phyloP scores from a whole-genome alignment of 2,329 filamentous ascomycete genomes.

The Pseudonectria foliicola region DNA sequence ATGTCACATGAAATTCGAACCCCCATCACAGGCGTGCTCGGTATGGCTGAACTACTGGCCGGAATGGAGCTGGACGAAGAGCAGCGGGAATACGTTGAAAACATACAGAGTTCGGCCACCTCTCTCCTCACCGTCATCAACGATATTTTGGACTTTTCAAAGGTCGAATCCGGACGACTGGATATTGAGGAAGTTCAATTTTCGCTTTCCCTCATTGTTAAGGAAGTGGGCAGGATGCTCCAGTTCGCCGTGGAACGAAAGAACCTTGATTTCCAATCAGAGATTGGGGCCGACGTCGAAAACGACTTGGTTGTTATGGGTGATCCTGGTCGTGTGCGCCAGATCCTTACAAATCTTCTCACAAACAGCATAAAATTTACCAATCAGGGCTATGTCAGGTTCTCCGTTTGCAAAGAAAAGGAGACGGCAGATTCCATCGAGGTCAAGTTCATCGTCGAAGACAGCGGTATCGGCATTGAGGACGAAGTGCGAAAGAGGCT shows the following conservation, averaged over 20 bases:
- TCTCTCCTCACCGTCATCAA: constrained; percentile 83
- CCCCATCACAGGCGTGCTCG: constrained; percentile 73
- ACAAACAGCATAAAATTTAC: constrained; percentile 75
- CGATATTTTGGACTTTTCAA: constrained; percentile 85
- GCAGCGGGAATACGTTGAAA: constrained; percentile 67
- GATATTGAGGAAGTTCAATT: constrained; percentile 79
- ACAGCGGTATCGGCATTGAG: constrained; percentile 76
- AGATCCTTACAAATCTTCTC: constrained; percentile 74
- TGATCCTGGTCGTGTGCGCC: constrained; percentile 74
- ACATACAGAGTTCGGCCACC: constrained; percentile 72
- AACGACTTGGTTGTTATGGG: constrained; percentile 73
- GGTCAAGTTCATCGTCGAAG: constrained; percentile 65
- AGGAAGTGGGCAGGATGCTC: constrained; percentile 81
- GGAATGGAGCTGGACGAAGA: constrained; percentile 63
- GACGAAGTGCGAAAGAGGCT: constrained; percentile 65
- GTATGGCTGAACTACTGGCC: constrained; percentile 68
- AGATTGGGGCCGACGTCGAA: constrained; percentile 56
- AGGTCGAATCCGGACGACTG: constrained; percentile 69
- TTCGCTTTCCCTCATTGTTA: constrained; percentile 63
- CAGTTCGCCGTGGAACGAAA: constrained; percentile 77
- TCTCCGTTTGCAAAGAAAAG: constrained; percentile 56
- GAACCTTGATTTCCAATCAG: constrained; percentile 62
- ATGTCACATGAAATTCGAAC: constrained; percentile 78
- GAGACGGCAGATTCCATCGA: constrained; percentile 59
- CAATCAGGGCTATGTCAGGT: constrained; percentile 58